Evolutionary conservation across 306 rosid genomes (phyloP), one percentile per base, ranked within the genome.

Genomic region (Potentilla sterilis): DNA sequence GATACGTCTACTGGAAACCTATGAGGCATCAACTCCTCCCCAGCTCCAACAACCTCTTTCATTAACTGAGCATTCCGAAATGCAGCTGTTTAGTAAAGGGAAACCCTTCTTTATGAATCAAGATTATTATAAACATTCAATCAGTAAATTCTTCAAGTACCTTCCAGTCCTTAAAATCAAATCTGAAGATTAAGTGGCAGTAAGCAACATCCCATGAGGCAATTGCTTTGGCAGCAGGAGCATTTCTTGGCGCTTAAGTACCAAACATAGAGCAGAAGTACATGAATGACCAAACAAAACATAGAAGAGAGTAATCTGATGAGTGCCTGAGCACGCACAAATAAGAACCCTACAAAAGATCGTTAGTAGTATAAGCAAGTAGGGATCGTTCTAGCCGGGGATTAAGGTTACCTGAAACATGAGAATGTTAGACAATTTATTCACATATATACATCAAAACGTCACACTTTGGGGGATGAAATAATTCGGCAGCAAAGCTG

Each of bases 121-220:
- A 34, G 68, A 16, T n/a, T 62, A 12, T 0, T 15, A 34, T 5
- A 74, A 61, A 13, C 13, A 48, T 37, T 7, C 12, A n/a, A 52
- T 21, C 38, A 8, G 22, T 41, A 43, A 55, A 67, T 6, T 38
- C n/a, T 51, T 49, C 3, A 22, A 24, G 49, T 88, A 95, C 97
- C 98, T 87, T 92, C 97, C 97, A 95, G 80, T 92, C 97, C 58
- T 84, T 77, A 74, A 78, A 95, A 87, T 90, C 98, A 65, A 72
- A 86, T 90, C 98, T 85, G 93, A 95, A 95, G 54, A 95, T 86
- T 54, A 95, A 92, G 78, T 92, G 98, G 70, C 80, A 67, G 73
- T 80, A 89, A 75, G 87, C 52, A 81, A 82, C 92, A 75, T 86
- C 82, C 67, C 86, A 85, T 6, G 91, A 82, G 77, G 83, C 69